Evolutionary conservation across 257 asterid genomes (phyloP).

Genomic region (Cruciata laevipes): DNA sequence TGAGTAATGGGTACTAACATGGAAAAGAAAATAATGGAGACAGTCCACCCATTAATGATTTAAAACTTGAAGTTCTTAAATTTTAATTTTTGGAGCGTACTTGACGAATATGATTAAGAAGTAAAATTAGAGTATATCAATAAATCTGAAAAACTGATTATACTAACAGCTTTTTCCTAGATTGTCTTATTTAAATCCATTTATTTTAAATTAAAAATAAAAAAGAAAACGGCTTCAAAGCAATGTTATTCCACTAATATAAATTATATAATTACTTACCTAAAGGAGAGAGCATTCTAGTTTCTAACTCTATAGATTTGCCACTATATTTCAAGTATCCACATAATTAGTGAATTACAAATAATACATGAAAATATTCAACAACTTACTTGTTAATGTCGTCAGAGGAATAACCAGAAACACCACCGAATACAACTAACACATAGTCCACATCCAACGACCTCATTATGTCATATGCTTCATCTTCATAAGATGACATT

Average conservation of each 20-base stretch:
- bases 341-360: not conserved
- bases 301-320: no score
- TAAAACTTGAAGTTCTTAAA: not conserved
- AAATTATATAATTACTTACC: no score
- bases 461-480: constrained; percentile 95
- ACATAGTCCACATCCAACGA: constrained; percentile 93
- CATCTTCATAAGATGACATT: constrained; percentile 94
- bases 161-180: not conserved
- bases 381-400: constrained; percentile 90
- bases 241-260: not conserved
- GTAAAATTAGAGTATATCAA: not conserved
- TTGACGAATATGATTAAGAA: not conserved
- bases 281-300: not conserved
- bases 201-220: not conserved
- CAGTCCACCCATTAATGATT: not conserved
- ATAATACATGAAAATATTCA: not conserved
- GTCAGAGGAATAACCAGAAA: constrained; percentile 94
- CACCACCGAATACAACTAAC: constrained; percentile 95
- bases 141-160: not conserved
- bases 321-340: not conserved
- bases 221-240: not conserved
- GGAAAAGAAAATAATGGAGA: not conserved
- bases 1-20: not conserved
- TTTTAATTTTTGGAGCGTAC: not conserved
- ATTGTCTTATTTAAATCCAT: not conserved